Conservation (phyloP, 2,329 filamentous ascomycete species). For the Passalora sequoiae region DNA sequence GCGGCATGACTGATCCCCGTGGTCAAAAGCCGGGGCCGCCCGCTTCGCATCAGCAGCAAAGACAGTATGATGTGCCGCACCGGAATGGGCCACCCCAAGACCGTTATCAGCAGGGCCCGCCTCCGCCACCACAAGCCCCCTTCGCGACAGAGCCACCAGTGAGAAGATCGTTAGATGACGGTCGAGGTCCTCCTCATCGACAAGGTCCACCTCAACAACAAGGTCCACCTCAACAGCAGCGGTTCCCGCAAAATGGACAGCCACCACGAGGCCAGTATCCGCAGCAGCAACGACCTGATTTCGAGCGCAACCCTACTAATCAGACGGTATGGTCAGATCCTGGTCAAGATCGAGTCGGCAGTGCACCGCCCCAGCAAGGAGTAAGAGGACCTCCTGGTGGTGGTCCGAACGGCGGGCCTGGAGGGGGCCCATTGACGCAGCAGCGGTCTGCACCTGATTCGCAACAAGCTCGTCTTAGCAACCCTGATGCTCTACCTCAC, state of each 20-base stretch:
- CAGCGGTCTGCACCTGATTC: conserved; percentile 21
- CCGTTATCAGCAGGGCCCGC: conserved; percentile 11
- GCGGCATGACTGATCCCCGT: conserved; percentile 15
- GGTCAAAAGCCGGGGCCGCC: conserved; percentile 6
- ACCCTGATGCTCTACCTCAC: conserved; percentile 52
- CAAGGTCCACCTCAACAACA: conserved; percentile 24
- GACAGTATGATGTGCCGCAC: conserved; percentile 12
- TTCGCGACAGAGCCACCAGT: conserved; percentile 21
- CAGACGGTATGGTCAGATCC: conserved; percentile 27
- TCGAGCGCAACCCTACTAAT: conserved; percentile 16
- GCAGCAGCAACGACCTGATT: conserved; percentile 16
- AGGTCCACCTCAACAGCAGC: conserved; percentile 22
- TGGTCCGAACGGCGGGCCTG: background rate
- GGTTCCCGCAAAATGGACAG: conserved; percentile 11
- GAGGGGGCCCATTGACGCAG: conserved; percentile 26
- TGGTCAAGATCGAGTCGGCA: conserved; percentile 19
- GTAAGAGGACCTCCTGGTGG: conserved; percentile 24
- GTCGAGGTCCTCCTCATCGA: conserved; percentile 24
- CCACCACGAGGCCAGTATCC: conserved; percentile 11
- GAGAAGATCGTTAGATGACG: conserved; percentile 28
- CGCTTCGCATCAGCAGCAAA: conserved; percentile 5
- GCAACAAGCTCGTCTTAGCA: conserved; percentile 28
- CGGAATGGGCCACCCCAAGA: conserved; percentile 13
- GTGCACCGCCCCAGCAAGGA: conserved; percentile 23
- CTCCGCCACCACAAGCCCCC: conserved; percentile 25